Conservation (phyloP, 768 basidiomycete species). For the Phaffia australis region DNA sequence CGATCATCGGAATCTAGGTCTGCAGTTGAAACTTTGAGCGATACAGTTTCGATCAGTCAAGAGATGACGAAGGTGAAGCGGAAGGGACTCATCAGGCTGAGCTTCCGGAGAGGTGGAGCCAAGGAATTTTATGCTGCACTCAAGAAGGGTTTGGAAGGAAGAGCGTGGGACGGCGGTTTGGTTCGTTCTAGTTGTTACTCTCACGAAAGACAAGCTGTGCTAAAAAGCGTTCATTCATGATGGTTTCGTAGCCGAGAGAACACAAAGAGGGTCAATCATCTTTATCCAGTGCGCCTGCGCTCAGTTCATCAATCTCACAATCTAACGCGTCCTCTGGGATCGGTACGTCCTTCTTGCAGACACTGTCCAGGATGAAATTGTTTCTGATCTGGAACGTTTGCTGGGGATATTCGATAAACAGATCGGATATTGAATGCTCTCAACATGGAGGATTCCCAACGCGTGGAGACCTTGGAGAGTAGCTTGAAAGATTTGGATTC, state of each 20-base stretch:
- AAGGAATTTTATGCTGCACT: constrained; percentile 67
- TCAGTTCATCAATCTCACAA: neutral
- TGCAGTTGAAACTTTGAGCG: neutral
- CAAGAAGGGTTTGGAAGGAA: constrained; percentile 57
- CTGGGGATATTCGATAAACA: constrained; percentile 33
- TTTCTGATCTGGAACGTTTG: too few relatives aligned
- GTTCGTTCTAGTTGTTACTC: neutral
- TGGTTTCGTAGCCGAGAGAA: neutral
- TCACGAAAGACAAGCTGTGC: too few relatives aligned
- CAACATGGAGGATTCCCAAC: constrained; percentile 43
- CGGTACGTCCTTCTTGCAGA: constrained; percentile 38
- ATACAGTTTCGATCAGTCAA: neutral
- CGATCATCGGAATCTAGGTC: constrained; percentile 5
- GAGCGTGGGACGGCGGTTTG: constrained; percentile 59
- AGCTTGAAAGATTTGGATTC: constrained; percentile 76
- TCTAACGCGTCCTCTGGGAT: constrained; percentile 37
- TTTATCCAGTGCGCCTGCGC: neutral
- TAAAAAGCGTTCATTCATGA: neutral
- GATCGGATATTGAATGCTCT: constrained; percentile 74
- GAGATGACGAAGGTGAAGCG: neutral
- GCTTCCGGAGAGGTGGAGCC: constrained; percentile 85
- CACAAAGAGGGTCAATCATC: neutral
- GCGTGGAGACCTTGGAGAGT: constrained; percentile 1
- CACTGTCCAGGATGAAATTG: too few relatives aligned
- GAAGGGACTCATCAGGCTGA: constrained; percentile 54